Conservation (phyloP, 2,329 filamentous ascomycete species). For the Corinectria fuckeliana region DNA sequence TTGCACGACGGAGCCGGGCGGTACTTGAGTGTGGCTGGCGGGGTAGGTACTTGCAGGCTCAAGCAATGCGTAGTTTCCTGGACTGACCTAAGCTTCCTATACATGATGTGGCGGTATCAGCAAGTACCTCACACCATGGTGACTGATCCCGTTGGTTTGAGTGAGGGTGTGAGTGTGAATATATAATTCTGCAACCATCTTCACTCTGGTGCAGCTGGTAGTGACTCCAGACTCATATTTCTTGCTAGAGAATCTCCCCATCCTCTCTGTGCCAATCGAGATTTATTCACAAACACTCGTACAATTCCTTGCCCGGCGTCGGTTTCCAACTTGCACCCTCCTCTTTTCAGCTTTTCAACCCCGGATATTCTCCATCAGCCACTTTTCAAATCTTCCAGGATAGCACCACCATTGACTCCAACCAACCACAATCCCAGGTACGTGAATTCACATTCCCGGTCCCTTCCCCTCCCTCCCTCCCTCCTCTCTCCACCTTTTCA, state of each 20-base stretch:
- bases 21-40: conserved; percentile 20
- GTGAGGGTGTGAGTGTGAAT: background rate
- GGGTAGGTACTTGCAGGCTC: no score
- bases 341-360: conserved; percentile 1
- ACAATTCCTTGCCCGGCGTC: conserved; percentile 4
- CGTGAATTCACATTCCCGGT: conserved; percentile 13
- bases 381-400: background rate
- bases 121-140: conserved; percentile 21
- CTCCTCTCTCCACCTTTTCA: conserved; percentile 7
- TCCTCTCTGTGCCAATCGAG: conserved; percentile 2
- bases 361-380: conserved; percentile 3
- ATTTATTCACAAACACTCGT: conserved; percentile 12
- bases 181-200: conserved; percentile 1
- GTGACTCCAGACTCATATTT: background rate
- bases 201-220: background rate
- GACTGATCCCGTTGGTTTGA: conserved; percentile 8
- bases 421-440: background rate
- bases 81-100: no score
- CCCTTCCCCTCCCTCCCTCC: conserved; percentile 6
- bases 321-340: conserved; percentile 17
- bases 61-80: no score
- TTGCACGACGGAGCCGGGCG: conserved; percentile 19
- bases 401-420: background rate
- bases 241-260: background rate
- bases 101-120: conserved; percentile 25